These are phyloP conservation scores for Helenozyma baotianmanensis DNA, from an alignment of 805 yeast genomes.

Conservation along the genomic window DNA sequence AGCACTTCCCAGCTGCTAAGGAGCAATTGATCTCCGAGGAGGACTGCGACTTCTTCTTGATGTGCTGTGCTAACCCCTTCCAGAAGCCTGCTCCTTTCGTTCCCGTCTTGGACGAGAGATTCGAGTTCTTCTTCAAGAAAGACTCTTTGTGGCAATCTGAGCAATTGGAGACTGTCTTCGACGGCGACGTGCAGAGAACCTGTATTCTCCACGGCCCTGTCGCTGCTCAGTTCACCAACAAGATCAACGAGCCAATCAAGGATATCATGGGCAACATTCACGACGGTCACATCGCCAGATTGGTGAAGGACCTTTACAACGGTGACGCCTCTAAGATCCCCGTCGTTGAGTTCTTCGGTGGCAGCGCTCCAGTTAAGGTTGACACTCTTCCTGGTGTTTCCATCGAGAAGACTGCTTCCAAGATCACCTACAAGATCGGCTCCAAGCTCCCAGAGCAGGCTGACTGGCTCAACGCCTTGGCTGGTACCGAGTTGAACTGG, in stretches of 20 bases:
- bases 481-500: slow-evolving; percentile 81
- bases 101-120: slow-evolving; percentile 90
- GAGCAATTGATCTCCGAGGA: slow-evolving; percentile 88
- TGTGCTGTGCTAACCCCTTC: slow-evolving; percentile 71
- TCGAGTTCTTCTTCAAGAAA: slow-evolving; percentile 95
- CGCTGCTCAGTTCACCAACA: slow-evolving; percentile 86
- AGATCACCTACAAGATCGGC: slow-evolving; percentile 36
- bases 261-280: slow-evolving; percentile 85
- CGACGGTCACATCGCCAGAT: slow-evolving; percentile 75
- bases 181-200: slow-evolving; percentile 95
- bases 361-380: slow-evolving; percentile 43
- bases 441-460: slow-evolving; percentile 25
- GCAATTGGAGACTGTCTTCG: slow-evolving; percentile 93
- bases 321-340: slow-evolving; percentile 75
- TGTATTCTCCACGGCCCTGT: slow-evolving; percentile 99
- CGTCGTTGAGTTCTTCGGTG: slow-evolving; percentile 84
- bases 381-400: slow-evolving; percentile 32
- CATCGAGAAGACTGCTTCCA: slow-evolving; percentile 23
- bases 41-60: slow-evolving; percentile 90
- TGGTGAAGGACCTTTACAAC: slow-evolving; percentile 64
- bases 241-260: slow-evolving; percentile 88
- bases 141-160: slow-evolving; percentile 99
- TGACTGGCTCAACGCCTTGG: slow-evolving; percentile 75
- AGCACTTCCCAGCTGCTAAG: slow-evolving; percentile 67
- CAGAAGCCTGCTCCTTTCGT: slow-evolving; percentile 99